Percentiles rank a stretch among this genome's conserved stretches.
Conservation (phyloP, 75 land plant genomes). For the Cupressus sempervirens region DNA sequence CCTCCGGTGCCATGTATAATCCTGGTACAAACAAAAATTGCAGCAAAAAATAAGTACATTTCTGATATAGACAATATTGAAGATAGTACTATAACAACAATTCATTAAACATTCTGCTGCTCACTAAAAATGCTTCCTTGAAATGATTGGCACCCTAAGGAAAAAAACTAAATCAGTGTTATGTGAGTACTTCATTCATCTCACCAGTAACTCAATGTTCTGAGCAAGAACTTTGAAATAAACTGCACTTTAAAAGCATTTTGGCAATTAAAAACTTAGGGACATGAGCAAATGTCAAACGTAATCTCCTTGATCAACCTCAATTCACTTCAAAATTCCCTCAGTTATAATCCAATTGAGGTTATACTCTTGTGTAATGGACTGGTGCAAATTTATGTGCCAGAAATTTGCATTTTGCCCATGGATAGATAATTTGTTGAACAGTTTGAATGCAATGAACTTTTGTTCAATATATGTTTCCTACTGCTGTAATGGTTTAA, state of each 20-base stretch:
- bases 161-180: not conserved
- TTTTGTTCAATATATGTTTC: no score
- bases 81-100: not conserved
- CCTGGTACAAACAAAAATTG: slow-evolving; percentile 34
- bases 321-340: not conserved
- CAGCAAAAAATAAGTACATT: not conserved
- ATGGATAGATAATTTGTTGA: no score
- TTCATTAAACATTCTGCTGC: not conserved
- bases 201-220: not conserved
- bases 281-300: not conserved
- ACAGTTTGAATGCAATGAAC: no score
- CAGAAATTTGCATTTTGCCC: no score
- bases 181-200: not conserved
- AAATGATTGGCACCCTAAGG: not conserved
- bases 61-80: not conserved
- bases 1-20: slow-evolving; percentile 82
- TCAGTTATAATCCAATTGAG: not conserved
- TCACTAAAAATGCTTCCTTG: not conserved
- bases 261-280: not conserved
- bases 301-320: not conserved
- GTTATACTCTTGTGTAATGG: not conserved
- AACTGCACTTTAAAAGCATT: not conserved
- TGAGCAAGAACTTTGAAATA: not conserved
- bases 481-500: no score
- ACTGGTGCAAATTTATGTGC: no score